Base-by-base conservation (phyloP, 1,284 basidiomycete species). In the Tilletia setariae region DNA sequence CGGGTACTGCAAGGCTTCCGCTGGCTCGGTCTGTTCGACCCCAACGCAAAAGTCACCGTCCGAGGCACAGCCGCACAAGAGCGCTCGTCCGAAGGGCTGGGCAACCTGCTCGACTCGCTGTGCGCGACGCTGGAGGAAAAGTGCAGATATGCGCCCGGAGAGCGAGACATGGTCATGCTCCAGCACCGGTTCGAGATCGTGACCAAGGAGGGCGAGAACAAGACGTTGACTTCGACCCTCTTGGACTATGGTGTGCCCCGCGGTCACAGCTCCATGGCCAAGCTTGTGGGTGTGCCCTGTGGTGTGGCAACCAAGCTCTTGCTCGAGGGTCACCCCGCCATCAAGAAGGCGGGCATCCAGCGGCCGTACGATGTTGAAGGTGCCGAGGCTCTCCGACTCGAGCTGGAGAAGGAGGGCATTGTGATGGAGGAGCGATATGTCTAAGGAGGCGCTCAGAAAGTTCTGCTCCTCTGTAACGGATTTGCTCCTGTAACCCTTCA, bases 151-250 rank as follows among this genome's bases (percentile, higher is more conserved):
- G 90, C 89, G 72, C 85, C 87, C 62, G 92, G 92, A 72, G 94
- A 98, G 85, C 90, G 93, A 23, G 95, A 98, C 84, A 89, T 98
- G 75, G 92, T 98, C 75, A 92, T 97, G 89, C 88, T 98, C 66
- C 94, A 98, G 85, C 95, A 98, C 88, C 95, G 94, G 61, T 76
- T 78, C 65, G 63, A 74, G 56, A 69, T 74, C 67, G 70, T 71
- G 63, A 62, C 72, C 63, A 77, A 73, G 71, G 77, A 76, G 40
- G 84, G 86, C 72, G 87, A 90, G 79, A 86, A 90, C 89, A 88
- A 95, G 86, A 94, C 89, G 40, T 85, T 93, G 79, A 97, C 94
- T 8, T 92, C 93, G 59, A 94, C 94, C 28, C 87, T 98, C 46
- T 93, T 98, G 84, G 90, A 89, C 71, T 97, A 96, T 82, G 95